phyloP scores from a whole-genome alignment of 371 early-diverging fungal species.

The Gilbertella persicaria region DNA sequence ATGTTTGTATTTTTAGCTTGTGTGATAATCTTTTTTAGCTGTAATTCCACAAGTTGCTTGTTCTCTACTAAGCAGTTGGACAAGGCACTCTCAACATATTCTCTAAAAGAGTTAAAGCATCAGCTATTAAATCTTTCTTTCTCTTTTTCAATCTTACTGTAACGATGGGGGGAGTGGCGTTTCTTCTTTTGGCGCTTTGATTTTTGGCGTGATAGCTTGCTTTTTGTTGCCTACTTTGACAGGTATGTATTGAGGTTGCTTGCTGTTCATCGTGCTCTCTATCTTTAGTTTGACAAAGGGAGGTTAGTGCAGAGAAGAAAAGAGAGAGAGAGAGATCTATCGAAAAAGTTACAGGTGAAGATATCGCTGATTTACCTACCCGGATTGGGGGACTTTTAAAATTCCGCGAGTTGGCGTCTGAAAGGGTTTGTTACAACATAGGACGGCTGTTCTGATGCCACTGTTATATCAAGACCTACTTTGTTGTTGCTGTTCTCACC shows the following conservation, averaged over 20 bases:
- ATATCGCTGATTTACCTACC: no score
- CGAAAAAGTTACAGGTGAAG: no score
- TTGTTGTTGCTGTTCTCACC: no score
- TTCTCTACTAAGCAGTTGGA: slow-evolving; percentile 38
- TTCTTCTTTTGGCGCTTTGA: not conserved
- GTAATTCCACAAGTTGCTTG: slow-evolving; percentile 43
- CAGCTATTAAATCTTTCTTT: not conserved
- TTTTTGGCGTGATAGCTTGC: not conserved
- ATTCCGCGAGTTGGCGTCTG: no score
- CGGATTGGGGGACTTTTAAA: no score
- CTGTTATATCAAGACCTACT: no score
- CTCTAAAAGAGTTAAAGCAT: slow-evolving; percentile 22
- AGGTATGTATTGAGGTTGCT: slow-evolving; percentile 16
- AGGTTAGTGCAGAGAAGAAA: not conserved
- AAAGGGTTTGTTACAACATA: no score
- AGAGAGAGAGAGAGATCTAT: not conserved
- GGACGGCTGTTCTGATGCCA: no score
- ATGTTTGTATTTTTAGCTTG: slow-evolving; percentile 38
- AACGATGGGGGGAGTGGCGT: not conserved
- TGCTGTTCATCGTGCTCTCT: not conserved
- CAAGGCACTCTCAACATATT: slow-evolving; percentile 55
- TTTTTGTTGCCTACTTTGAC: slow-evolving; percentile 20
- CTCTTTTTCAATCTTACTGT: not conserved
- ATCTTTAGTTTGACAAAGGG: not conserved
- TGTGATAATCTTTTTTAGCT: slow-evolving; percentile 42